A percentile compares a stretch with the other conserved stretches of the same genome.
phyloP scores from a whole-genome alignment of 2,329 filamentous ascomycete genomes.

The Lasiodiplodia sp. region DNA sequence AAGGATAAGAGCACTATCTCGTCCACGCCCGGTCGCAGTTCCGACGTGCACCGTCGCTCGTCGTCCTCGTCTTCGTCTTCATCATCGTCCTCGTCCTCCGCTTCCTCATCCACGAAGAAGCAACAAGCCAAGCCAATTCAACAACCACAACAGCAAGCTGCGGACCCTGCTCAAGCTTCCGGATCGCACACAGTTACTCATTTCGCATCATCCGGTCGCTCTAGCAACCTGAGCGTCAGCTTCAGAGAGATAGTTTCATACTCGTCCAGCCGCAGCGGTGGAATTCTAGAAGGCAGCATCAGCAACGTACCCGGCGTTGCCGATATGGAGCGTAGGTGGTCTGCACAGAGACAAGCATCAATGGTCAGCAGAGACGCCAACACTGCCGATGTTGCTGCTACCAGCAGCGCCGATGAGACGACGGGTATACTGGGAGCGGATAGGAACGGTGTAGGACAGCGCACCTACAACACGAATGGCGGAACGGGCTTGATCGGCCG shows the following conservation, averaged over 20 bases:
- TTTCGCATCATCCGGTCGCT: neutral
- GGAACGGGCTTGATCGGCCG: neutral
- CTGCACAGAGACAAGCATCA: neutral
- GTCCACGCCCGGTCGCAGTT: neutral
- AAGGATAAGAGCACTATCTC: slow-evolving; percentile 16
- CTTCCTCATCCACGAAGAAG: neutral
- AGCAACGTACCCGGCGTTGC: slow-evolving; percentile 11
- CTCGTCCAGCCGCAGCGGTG: slow-evolving; percentile 5
- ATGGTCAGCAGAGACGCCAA: neutral
- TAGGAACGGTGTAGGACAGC: slow-evolving; percentile 12
- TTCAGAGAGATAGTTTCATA: slow-evolving; percentile 21
- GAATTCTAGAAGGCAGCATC: neutral
- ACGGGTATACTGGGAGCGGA: slow-evolving; percentile 25
- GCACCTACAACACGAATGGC: slow-evolving; percentile 22
- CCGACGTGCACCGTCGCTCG: slow-evolving; percentile 1
- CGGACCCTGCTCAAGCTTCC: neutral
- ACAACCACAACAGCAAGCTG: neutral
- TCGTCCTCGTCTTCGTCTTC: slow-evolving; percentile 1
- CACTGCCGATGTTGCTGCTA: neutral
- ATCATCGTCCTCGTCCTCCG: slow-evolving; percentile 9
- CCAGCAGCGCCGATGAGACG: slow-evolving; percentile 29
- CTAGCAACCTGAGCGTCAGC: slow-evolving; percentile 19
- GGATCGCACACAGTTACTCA: neutral
- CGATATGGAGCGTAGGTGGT: slow-evolving; percentile 22
- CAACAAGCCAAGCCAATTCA: neutral